Base-by-base conservation (phyloP, 73 alveolate species). In the Durusdinium trenchii region DNA sequence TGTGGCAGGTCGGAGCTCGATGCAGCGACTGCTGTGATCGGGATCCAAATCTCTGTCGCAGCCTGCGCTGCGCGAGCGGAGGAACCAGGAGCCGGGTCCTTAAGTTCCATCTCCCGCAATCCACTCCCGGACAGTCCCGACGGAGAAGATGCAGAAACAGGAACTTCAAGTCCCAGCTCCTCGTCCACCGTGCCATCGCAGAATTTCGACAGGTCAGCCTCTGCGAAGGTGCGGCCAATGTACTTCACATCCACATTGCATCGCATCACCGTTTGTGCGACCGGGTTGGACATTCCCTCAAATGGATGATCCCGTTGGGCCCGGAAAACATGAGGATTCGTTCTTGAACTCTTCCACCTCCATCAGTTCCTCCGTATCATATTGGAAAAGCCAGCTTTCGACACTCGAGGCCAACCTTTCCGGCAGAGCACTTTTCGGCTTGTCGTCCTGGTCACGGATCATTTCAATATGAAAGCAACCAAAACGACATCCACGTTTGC, bases 221-320 rank as follows among this genome's bases (percentile, higher is more conserved):
- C 3, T 47, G 50, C 43, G 47, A 82, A 6, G 23, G 50, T 47
- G 4, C 92, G 92, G 6, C 92, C 92, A 18, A 82, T 36, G 36
- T 78, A 78, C 87, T 78, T 78, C 42, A 78, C 87, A 26, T 78
- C 87, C 43, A 38, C 60, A 38, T 78, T 78, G 87, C 87, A 78
- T 6, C 87, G 60, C 54, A 78, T 40, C 62, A 20, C 2, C 23
- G 32, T 61, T 38, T 78, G 87, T 42, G 87, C 62, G 12, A 45
- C 40, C 54, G 87, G 87, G 32, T 42, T 38, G 62, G 62, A 43
- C 62, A 40, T 78, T 28, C 87, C 87, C 40, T 78, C 87, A 26
- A 36, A 78, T 1, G 92, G 92, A 48, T 82, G 92, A 35, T 82
- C 92, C 3, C 92, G 43, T 50, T 82, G 73, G 32, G 57, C 38